phyloP scores from a whole-genome alignment of 2,329 filamentous ascomycete species.

The Byssothecium circinans region DNA sequence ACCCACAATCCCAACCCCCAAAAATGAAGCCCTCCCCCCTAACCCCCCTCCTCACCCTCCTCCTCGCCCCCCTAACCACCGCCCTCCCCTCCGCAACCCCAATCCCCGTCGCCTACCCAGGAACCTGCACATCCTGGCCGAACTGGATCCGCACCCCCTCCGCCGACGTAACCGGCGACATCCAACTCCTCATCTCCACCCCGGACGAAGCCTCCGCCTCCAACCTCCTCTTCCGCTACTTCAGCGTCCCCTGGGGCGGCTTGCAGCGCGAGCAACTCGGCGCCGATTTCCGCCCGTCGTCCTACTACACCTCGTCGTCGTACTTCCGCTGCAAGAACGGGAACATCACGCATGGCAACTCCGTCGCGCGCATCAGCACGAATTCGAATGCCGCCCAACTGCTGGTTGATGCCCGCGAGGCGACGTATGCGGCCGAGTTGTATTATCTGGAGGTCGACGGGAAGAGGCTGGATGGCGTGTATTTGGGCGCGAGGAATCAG shows the following conservation, averaged over 20 bases:
- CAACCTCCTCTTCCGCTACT: neutral
- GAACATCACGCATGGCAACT: neutral
- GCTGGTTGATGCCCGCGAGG: slow-evolving; percentile 3
- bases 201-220: neutral
- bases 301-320: slow-evolving; percentile 3
- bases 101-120: slow-evolving; percentile 1
- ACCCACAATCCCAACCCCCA: too few relatives aligned
- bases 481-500: slow-evolving; percentile 11
- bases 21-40: too few relatives aligned
- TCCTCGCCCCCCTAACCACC: neutral
- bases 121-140: slow-evolving; percentile 2
- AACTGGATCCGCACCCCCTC: slow-evolving; percentile 1
- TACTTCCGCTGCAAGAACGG: slow-evolving; percentile 12
- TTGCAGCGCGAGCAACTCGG: neutral
- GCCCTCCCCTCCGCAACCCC: slow-evolving; percentile 2
- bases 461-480: slow-evolving; percentile 6
- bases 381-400: slow-evolving; percentile 10
- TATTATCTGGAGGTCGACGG: slow-evolving; percentile 14
- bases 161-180: slow-evolving; percentile 1
- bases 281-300: neutral
- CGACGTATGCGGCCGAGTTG: slow-evolving; percentile 10
- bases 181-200: neutral
- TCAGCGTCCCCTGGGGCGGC: neutral
- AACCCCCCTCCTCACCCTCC: neutral
- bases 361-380: slow-evolving; percentile 9